Conservation (phyloP, 2,329 filamentous ascomycete species). For the Diaporthe citri region DNA sequence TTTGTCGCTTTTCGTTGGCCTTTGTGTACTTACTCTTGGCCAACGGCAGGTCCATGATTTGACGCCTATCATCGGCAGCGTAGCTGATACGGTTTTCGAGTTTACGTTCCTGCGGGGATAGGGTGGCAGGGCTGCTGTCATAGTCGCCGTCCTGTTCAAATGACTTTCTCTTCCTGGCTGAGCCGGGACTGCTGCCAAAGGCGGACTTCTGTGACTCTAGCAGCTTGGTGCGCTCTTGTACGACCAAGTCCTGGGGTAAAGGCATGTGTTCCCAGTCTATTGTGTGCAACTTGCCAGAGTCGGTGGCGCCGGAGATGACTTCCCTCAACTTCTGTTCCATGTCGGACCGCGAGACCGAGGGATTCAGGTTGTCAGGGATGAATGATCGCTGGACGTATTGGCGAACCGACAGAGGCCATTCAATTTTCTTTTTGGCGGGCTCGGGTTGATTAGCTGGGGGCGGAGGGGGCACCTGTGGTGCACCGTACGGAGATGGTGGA, state of each 20-base stretch:
- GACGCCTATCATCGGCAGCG: conserved; percentile 60
- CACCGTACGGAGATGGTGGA: conserved; percentile 44
- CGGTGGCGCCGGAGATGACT: conserved; percentile 86
- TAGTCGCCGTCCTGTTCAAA: conserved; percentile 71
- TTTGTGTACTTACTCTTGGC: conserved; percentile 87
- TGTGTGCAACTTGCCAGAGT: conserved; percentile 76
- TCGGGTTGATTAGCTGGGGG: conserved; percentile 47
- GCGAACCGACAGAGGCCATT: conserved; percentile 87
- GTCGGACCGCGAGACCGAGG: conserved; percentile 73
- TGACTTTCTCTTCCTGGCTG: conserved; percentile 84
- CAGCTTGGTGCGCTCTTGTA: conserved; percentile 69
- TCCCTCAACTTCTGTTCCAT: conserved; percentile 88
- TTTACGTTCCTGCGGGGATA: conserved; percentile 76
- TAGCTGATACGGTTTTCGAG: conserved; percentile 84
- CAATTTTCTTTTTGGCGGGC: conserved; percentile 70
- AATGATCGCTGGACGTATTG: conserved; percentile 93
- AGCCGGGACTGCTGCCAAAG: conserved; percentile 39
- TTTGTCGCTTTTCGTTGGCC: conserved; percentile 88
- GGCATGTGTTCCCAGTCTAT: conserved; percentile 88
- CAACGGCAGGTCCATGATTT: conserved; percentile 56
- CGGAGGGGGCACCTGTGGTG: conserved; percentile 43
- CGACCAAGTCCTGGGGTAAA: conserved; percentile 86
- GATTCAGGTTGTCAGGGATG: conserved; percentile 76
- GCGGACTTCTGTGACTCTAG: conserved; percentile 39
- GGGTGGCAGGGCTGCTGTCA: conserved; percentile 56